Evolutionary conservation across 1,284 basidiomycete genomes (phyloP).

Genomic region (Trichosporon sp.): DNA sequence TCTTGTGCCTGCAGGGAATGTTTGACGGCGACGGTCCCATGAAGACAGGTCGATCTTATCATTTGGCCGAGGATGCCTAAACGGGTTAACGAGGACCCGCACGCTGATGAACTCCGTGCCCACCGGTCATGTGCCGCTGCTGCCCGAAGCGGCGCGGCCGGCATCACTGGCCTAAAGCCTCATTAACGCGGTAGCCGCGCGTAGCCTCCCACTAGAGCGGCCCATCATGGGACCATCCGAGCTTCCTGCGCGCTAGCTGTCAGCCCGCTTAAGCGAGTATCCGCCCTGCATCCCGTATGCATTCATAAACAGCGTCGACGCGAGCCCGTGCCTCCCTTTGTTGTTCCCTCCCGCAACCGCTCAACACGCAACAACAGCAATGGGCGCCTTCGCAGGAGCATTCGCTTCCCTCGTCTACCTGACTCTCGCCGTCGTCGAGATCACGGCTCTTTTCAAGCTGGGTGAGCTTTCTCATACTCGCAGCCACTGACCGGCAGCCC

Average conservation of each 20-base stretch:
- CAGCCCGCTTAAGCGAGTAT: not conserved
- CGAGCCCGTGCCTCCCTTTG: not conserved
- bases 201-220: not conserved
- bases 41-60: not conserved
- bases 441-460: not conserved
- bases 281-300: not conserved
- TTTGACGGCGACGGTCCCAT: not conserved
- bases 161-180: not conserved
- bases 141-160: not conserved
- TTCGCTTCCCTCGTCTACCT: not conserved
- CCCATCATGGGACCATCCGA: not conserved
- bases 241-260: not conserved
- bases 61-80: conserved; percentile 1
- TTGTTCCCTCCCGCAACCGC: not conserved
- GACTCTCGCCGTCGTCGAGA: not conserved
- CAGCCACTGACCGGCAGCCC: not conserved
- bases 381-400: not conserved
- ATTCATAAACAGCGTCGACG: not conserved
- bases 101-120: not conserved
- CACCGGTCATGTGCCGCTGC: not conserved
- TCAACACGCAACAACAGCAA: not conserved
- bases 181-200: not conserved
- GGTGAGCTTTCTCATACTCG: not conserved
- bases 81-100: not conserved
- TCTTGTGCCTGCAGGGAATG: not conserved